These are phyloP conservation scores for Hypoxylon sp. DNA, from an alignment of 2,329 filamentous ascomycete genomes.

Conservation along the genomic window DNA sequence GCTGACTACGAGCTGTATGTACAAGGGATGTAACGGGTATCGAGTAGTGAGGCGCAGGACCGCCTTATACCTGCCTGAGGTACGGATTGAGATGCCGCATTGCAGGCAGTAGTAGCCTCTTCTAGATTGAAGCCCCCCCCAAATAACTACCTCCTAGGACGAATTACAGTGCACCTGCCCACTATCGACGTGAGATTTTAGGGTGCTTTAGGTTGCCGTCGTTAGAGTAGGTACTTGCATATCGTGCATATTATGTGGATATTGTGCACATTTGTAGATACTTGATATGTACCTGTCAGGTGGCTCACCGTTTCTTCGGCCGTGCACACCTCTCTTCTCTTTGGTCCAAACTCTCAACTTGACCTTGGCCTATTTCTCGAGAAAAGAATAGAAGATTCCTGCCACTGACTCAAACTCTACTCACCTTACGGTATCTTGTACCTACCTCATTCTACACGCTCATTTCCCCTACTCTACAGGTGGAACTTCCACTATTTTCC, in stretches of 20 bases:
- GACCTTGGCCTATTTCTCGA: constrained; percentile 22
- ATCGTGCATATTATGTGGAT: constrained; percentile 7
- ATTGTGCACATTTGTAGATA: constrained; percentile 3
- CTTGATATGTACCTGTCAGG: constrained; percentile 21
- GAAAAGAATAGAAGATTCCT: constrained; percentile 38
- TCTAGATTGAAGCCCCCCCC: constrained; percentile 10
- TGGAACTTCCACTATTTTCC: neutral
- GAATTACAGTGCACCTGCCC: neutral
- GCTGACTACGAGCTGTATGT: constrained; percentile 5
- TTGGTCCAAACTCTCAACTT: constrained; percentile 22
- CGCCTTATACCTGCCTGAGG: neutral
- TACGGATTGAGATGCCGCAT: constrained; percentile 11
- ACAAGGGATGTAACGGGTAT: constrained; percentile 2
- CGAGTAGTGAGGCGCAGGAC: constrained; percentile 4
- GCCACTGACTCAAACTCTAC: constrained; percentile 22
- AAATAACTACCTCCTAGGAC: neutral
- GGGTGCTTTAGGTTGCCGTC: neutral
- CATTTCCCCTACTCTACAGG: constrained; percentile 8
- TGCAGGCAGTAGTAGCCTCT: constrained; percentile 6
- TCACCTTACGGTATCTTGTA: no score
- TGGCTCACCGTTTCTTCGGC: constrained; percentile 36
- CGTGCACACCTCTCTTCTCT: constrained; percentile 30
- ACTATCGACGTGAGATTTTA: constrained; percentile 24
- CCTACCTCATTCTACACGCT: constrained; percentile 21
- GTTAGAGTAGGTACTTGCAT: constrained; percentile 9